Base-by-base conservation (phyloP, 140 eudicot species). In the Oenanthe javanica region DNA sequence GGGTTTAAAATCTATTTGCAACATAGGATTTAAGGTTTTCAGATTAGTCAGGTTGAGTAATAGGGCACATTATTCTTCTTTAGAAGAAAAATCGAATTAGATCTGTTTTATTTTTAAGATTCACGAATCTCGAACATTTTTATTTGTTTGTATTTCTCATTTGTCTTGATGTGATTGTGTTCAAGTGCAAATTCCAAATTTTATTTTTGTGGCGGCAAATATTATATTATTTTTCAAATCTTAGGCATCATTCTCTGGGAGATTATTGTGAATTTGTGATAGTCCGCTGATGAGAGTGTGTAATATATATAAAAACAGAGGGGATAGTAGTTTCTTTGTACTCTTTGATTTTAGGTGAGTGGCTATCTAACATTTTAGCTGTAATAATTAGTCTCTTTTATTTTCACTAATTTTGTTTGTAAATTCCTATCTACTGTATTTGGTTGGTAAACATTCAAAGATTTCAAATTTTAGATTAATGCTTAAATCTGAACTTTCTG, bases 401-500 rank as follows among this genome's bases (percentile, higher is more conserved):
- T 69, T 67, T 14, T 14, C 45, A 27, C 0, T 13, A 38, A 69
- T 69, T 36, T 31, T 69, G 74, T 31, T 46, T 54, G 46, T 79
- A 76, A 83, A 81, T 79, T 74, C 80, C 36, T 31, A 31, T 31
- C 36, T 81, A 80, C 81, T 86, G 48, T 74, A 55, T 66, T 76
- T 57, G 79, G 83, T 47, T 76, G 80, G 66, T 46, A 84, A 80
- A 78, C 83, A 21, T 80, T 79, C 77, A 79, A 43, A 48, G 69
- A 45, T 74, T 78, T 66, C 45, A 51, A 52, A 23, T 55, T 46
- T 42, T 16, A 71, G 23, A 45, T 75, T 79, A 79, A 40, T 80
- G 27, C 48, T 77, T 27, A 74, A 82, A 76, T 72, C 67, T 77
- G 77, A 80, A 72, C 82, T 84, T 81, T 75, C 87, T 77, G 84